These are phyloP conservation scores for Lagenaria siceraria DNA, from an alignment of 306 rosid species.

Conservation along the genomic window DNA sequence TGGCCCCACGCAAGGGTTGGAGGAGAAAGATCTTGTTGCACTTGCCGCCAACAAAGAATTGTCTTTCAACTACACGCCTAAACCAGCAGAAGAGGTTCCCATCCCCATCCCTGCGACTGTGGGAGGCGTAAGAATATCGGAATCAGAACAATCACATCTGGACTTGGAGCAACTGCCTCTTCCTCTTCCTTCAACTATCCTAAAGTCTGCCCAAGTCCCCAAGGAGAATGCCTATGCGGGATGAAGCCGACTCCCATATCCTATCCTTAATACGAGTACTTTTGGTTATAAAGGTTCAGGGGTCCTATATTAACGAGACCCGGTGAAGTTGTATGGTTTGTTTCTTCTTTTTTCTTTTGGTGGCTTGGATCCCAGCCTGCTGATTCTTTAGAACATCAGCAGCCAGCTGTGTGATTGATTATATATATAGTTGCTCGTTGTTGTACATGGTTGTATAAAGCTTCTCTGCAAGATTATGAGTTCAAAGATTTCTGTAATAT, in stretches of 20 bases:
- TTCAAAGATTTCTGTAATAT: neutral
- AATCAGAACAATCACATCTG: conserved; percentile 4
- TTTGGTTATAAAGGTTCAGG: neutral
- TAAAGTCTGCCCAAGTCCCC: conserved; percentile 19
- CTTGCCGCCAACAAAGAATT: conserved; percentile 63
- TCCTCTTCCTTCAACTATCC: conserved; percentile 15
- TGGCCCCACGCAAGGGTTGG: conserved; percentile 74
- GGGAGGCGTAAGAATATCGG: neutral
- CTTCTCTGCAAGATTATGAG: neutral
- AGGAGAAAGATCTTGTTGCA: conserved; percentile 85
- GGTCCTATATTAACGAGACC: neutral
- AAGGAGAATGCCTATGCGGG: conserved; percentile 35
- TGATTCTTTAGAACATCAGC: conserved; percentile 7
- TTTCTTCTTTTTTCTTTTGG: neutral
- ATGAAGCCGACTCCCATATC: conserved; percentile 17
- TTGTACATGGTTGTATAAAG: neutral
- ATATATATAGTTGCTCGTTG: neutral
- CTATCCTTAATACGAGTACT: neutral
- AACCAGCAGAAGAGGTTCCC: conserved; percentile 25
- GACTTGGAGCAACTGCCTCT: conserved; percentile 7
- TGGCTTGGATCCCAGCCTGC: conserved; percentile 3
- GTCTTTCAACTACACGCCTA: conserved; percentile 50
- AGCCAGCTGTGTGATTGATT: neutral
- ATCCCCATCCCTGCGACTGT: neutral
- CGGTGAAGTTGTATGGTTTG: neutral